A percentile compares a stretch with the other conserved stretches of the same genome.
Evolutionary conservation across 2,329 filamentous ascomycete genomes (phyloP).

Genomic region (Talaromyces amestolkiae): DNA sequence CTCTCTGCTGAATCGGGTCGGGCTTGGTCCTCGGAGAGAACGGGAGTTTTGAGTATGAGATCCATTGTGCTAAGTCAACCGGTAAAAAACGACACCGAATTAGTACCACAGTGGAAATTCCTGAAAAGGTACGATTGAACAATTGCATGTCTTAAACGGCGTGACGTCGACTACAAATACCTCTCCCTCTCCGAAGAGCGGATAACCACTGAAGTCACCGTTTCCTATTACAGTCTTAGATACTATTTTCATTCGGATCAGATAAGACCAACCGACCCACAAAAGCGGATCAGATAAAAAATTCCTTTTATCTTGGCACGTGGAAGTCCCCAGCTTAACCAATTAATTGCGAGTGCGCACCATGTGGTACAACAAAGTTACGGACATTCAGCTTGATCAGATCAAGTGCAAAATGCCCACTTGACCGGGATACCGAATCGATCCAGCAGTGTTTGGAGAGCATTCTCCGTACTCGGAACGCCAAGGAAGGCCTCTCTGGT

Average conservation of each 20-base stretch:
- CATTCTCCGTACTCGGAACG: background rate
- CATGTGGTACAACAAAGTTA: background rate
- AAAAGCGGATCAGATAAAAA: constrained; percentile 10
- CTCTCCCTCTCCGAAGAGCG: background rate
- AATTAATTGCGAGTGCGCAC: background rate
- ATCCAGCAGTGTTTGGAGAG: background rate
- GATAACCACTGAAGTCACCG: background rate
- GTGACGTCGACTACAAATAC: background rate
- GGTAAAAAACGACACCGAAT: background rate
- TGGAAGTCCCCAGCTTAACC: background rate
- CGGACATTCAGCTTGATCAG: background rate
- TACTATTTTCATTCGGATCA: background rate
- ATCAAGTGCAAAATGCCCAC: background rate
- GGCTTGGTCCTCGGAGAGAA: background rate
- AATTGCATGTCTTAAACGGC: background rate
- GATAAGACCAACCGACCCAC: background rate
- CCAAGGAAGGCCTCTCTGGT: background rate
- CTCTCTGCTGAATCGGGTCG: background rate
- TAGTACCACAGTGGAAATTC: background rate
- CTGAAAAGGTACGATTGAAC: background rate
- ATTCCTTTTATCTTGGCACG: background rate
- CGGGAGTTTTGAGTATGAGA: background rate
- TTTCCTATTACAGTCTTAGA: background rate
- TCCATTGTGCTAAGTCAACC: background rate
- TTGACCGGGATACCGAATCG: background rate